These are phyloP conservation scores for Purshia tridentata DNA, from an alignment of 306 rosid genomes.

Conservation along the genomic window DNA sequence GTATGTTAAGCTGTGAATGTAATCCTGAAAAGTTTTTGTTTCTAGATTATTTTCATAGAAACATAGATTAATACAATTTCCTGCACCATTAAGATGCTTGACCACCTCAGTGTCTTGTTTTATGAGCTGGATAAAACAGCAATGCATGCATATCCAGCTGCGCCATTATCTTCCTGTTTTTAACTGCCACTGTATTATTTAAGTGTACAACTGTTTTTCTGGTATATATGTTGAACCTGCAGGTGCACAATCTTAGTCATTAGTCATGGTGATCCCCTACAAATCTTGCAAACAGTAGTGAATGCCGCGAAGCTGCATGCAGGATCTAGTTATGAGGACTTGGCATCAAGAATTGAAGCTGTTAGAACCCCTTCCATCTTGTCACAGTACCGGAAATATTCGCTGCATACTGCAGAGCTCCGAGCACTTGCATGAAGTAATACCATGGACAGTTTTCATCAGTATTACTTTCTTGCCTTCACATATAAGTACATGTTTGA, in stretches of 20 bases:
- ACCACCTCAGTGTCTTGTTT: not conserved
- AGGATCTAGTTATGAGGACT: constrained; percentile 31
- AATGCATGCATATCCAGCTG: not conserved
- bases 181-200: not conserved
- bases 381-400: constrained; percentile 68
- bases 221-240: constrained; percentile 8
- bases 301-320: constrained; percentile 47
- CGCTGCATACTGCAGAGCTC: constrained; percentile 79
- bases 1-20: not conserved
- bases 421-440: constrained; percentile 38
- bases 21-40: not conserved
- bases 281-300: constrained; percentile 71
- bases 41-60: not conserved
- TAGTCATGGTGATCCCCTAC: constrained; percentile 88
- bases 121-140: not conserved
- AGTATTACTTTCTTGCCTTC: too few relatives aligned
- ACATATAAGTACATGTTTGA: too few relatives aligned
- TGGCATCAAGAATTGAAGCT: constrained; percentile 48
- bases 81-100: not conserved
- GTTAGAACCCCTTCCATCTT: constrained; percentile 48
- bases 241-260: constrained; percentile 77
- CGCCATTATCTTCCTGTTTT: not conserved
- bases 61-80: not conserved
- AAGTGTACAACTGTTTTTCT: not conserved
- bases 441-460: too few relatives aligned